Evolutionary conservation across 768 basidiomycete genomes (phyloP).

Genomic region (Agaricus subrufescens): DNA sequence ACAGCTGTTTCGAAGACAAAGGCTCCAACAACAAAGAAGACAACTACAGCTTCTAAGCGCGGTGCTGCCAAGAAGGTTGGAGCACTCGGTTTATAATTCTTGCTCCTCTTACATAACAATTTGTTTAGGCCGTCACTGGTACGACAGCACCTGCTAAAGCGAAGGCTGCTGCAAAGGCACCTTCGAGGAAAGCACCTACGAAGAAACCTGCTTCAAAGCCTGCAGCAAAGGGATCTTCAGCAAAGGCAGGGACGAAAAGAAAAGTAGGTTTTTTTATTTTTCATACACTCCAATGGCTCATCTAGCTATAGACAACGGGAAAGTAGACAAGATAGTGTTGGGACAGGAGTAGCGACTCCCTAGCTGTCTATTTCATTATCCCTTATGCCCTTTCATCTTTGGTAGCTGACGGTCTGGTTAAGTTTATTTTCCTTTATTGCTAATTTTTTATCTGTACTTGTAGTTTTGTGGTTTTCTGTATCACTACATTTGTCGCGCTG

Average conservation of each 20-base stretch:
- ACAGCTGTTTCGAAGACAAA: conserved; percentile 33
- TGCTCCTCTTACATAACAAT: background rate
- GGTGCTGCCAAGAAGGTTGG: conserved; percentile 37
- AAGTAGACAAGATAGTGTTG: conserved; percentile 13
- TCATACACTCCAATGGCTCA: background rate
- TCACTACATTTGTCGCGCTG: conserved; percentile 9
- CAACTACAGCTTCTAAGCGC: conserved; percentile 29
- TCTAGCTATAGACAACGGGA: conserved; percentile 21
- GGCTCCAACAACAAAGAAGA: conserved; percentile 28
- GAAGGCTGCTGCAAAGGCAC: conserved; percentile 31
- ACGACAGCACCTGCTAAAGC: conserved; percentile 37
- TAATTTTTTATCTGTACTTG: conserved; percentile 6
- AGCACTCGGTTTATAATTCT: background rate
- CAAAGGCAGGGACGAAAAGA: conserved; percentile 25
- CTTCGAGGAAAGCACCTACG: conserved; percentile 31
- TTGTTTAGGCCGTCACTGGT: conserved; percentile 33
- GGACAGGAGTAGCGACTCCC: background rate
- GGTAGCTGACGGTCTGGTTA: conserved; percentile 1
- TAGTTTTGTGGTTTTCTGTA: conserved; percentile 14
- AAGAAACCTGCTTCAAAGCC: conserved; percentile 29
- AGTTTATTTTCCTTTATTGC: background rate
- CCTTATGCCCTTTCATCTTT: conserved; percentile 14
- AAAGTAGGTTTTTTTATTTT: conserved; percentile 20
- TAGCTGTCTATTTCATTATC: conserved; percentile 3
- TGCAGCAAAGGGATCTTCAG: conserved; percentile 23